A percentile compares a stretch with the other conserved stretches of the same genome.
Evolutionary conservation across 1,284 basidiomycete species (phyloP).

Genomic region (Quambalaria eucalypti): DNA sequence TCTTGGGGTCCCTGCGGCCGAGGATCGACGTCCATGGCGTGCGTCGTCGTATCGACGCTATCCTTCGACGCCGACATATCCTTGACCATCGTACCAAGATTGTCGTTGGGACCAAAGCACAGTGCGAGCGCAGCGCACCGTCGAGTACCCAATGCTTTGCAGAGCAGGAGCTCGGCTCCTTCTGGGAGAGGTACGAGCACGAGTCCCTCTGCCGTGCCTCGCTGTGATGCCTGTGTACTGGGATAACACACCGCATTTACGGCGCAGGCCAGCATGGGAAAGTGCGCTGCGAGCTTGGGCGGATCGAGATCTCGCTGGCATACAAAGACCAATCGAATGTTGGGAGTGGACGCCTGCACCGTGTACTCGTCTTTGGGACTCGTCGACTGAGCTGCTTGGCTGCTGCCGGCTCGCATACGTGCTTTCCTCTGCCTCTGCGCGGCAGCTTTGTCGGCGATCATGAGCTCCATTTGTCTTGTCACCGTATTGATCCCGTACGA

Average conservation of each 20-base stretch:
- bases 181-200: conserved; percentile 16
- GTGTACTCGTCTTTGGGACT: no score
- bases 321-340: conserved; percentile 14
- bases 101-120: background rate
- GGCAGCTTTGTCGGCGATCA: background rate
- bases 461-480: background rate
- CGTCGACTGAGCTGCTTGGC: no score
- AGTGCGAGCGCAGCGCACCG: conserved; percentile 12
- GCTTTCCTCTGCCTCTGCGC: no score
- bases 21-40: no score
- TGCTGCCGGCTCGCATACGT: no score
- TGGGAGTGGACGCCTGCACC: no score
- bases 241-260: conserved; percentile 14
- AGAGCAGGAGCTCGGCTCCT: conserved; percentile 11
- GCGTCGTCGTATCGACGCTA: no score
- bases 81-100: no score
- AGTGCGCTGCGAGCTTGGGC: conserved; percentile 14
- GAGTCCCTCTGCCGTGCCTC: background rate
- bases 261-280: conserved; percentile 17
- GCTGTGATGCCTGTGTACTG: no score
- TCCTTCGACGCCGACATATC: no score
- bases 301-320: conserved; percentile 16
- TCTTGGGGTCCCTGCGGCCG: no score
- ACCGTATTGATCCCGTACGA: background rate
- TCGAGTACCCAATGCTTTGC: conserved; percentile 9